Conservation (phyloP, 768 basidiomycete species). For the Rhodotorula sphaerocarpa region DNA sequence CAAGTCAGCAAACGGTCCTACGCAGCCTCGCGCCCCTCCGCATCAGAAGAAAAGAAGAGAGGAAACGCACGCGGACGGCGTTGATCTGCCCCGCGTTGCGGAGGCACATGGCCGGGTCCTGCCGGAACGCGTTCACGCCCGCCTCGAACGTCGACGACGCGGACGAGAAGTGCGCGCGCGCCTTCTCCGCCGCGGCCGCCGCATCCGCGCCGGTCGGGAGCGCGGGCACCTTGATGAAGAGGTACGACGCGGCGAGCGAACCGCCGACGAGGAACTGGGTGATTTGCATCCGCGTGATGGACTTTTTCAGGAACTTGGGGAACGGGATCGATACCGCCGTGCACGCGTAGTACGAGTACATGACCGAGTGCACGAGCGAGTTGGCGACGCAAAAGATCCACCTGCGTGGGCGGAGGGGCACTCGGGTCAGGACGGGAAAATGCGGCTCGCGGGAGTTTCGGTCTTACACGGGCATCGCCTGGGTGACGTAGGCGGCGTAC, state of each 20-base stretch:
- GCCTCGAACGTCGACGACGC: slow-evolving; percentile 21
- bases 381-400: slow-evolving; percentile 38
- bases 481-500: slow-evolving; percentile 21
- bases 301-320: slow-evolving; percentile 38
- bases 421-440: not conserved
- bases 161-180: slow-evolving; percentile 4
- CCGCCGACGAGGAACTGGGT: slow-evolving; percentile 33
- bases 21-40: too few relatives aligned
- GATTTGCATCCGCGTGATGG: slow-evolving; percentile 36
- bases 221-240: slow-evolving; percentile 34
- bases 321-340: slow-evolving; percentile 37
- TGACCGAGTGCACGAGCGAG: slow-evolving; percentile 37
- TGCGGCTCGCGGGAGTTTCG: too few relatives aligned
- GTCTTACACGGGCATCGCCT: slow-evolving; percentile 17
- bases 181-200: slow-evolving; percentile 6
- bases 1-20: too few relatives aligned
- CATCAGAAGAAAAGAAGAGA: too few relatives aligned
- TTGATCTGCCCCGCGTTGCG: slow-evolving; percentile 28
- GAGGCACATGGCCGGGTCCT: slow-evolving; percentile 28
- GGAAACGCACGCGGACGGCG: slow-evolving; percentile 18
- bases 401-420: not conserved
- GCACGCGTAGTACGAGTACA: slow-evolving; percentile 37
- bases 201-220: slow-evolving; percentile 2
- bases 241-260: slow-evolving; percentile 32
- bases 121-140: slow-evolving; percentile 13